A percentile compares a stretch with the other conserved stretches of the same genome.
Conservation (phyloP, 176 grass and related monocot species). For the Oryza punctata region DNA sequence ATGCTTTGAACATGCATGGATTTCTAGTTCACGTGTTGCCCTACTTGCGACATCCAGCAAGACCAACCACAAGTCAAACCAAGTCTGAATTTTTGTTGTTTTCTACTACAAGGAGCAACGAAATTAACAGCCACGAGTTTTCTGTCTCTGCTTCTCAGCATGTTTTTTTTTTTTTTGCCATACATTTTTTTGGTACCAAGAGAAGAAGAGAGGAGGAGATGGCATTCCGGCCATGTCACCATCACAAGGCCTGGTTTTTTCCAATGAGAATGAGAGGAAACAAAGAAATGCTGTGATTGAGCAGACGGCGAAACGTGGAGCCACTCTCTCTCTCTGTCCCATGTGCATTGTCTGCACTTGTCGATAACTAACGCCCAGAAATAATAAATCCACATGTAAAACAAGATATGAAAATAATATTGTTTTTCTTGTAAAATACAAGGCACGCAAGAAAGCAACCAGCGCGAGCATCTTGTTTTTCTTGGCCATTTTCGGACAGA, state of each 20-base stretch:
- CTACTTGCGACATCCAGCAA: not conserved
- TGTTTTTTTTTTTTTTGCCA: not conserved
- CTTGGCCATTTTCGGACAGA: not conserved
- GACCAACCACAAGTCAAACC: not conserved
- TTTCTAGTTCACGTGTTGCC: not conserved
- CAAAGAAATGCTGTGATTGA: not conserved
- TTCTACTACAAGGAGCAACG: not conserved
- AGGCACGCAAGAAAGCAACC: too few species aligned
- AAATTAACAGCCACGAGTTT: not conserved
- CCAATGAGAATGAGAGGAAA: not conserved
- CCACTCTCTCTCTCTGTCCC: not conserved
- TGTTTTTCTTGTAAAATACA: not conserved
- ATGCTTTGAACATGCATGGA: not conserved
- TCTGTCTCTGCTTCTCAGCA: not conserved
- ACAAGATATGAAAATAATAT: not conserved
- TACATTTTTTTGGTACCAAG: not conserved
- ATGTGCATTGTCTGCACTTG: not conserved
- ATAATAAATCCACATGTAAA: constrained; percentile 4
- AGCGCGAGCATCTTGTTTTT: not conserved
- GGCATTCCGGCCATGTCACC: not conserved
- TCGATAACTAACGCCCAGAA: not conserved
- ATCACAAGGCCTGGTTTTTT: not conserved
- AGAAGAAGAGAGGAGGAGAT: not conserved
- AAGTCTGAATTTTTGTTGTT: not conserved
- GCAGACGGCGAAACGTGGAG: not conserved